phyloP scores from a whole-genome alignment of 2,329 filamentous ascomycete species.

The Epichloe elymi region DNA sequence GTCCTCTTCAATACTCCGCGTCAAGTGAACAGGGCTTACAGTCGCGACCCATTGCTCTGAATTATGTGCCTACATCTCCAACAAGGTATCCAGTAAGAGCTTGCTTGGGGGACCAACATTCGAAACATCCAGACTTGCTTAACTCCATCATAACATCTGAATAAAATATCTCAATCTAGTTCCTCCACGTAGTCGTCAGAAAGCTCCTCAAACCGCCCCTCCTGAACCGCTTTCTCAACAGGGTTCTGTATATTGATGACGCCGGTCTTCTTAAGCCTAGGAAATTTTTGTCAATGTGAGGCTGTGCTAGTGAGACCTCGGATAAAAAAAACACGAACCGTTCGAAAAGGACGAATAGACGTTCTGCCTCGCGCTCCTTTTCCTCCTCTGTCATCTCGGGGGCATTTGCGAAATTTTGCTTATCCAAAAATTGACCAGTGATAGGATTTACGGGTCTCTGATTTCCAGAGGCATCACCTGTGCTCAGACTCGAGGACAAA shows the following conservation, averaged over 20 bases:
- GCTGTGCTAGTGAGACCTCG: conserved; percentile 8
- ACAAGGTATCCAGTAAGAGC: too few species aligned
- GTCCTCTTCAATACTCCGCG: too few species aligned
- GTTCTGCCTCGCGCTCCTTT: conserved; percentile 83
- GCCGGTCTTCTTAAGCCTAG: conserved; percentile 56
- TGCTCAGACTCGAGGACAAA: conserved; percentile 35
- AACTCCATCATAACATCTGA: too few species aligned
- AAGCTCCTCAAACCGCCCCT: conserved; percentile 60
- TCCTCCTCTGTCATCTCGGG: conserved; percentile 81
- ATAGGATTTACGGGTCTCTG: conserved; percentile 58
- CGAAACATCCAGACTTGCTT: too few species aligned
- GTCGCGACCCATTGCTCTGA: too few species aligned
- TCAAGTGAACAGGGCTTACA: too few species aligned
- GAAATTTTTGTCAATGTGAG: neutral
- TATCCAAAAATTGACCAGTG: conserved; percentile 69
- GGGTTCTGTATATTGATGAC: conserved; percentile 70
- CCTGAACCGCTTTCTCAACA: conserved; percentile 53
- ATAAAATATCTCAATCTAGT: conserved; percentile 18
- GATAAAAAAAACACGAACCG: conserved; percentile 31
- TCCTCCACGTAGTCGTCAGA: conserved; percentile 37
- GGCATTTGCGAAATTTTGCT: conserved; percentile 43
- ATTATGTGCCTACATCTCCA: too few species aligned
- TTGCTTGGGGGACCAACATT: too few species aligned
- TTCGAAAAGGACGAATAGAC: conserved; percentile 82
- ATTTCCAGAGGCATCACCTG: conserved; percentile 14